These are phyloP conservation scores for Gardenia jasminoides DNA, from an alignment of 257 asterid genomes.

Conservation along the genomic window DNA sequence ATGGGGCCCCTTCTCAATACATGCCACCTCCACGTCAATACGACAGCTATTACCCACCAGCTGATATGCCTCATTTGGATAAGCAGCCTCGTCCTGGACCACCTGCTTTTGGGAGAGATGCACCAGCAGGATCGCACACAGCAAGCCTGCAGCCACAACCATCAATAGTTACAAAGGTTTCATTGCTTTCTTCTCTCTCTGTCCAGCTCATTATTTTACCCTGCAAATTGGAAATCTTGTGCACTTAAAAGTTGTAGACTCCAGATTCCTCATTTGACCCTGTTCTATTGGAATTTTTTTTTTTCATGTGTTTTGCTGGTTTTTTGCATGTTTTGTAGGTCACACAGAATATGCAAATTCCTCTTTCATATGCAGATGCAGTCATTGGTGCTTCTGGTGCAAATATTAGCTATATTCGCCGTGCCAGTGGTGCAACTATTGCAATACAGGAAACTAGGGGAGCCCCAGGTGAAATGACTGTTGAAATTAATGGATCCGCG, in stretches of 20 bases:
- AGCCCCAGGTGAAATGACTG: constrained; percentile 90
- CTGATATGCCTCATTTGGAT: constrained; percentile 50
- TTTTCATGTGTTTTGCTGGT: neutral
- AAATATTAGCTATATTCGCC: constrained; percentile 86
- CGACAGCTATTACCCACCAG: constrained; percentile 66
- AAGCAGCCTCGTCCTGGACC: constrained; percentile 55
- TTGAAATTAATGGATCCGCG: constrained; percentile 85
- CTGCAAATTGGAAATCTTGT: neutral
- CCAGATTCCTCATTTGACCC: too few species aligned
- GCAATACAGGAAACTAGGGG: constrained; percentile 83
- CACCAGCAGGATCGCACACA: constrained; percentile 48
- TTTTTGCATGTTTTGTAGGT: constrained; percentile 40
- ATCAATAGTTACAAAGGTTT: constrained; percentile 71
- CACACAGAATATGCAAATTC: constrained; percentile 81
- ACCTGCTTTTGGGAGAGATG: constrained; percentile 55
- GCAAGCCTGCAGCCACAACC: constrained; percentile 56
- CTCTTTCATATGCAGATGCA: constrained; percentile 74
- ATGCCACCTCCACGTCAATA: constrained; percentile 64
- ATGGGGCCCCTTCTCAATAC: constrained; percentile 41
- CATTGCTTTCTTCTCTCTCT: constrained; percentile 12
- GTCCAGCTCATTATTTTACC: neutral
- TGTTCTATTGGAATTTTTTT: neutral
- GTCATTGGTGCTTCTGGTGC: constrained; percentile 84
- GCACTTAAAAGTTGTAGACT: neutral
- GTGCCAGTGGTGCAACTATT: constrained; percentile 89